Percentiles rank a stretch among this genome's conserved stretches.
Conservation (phyloP, 202 grass and related monocot genomes). For the Carex arenaria region DNA sequence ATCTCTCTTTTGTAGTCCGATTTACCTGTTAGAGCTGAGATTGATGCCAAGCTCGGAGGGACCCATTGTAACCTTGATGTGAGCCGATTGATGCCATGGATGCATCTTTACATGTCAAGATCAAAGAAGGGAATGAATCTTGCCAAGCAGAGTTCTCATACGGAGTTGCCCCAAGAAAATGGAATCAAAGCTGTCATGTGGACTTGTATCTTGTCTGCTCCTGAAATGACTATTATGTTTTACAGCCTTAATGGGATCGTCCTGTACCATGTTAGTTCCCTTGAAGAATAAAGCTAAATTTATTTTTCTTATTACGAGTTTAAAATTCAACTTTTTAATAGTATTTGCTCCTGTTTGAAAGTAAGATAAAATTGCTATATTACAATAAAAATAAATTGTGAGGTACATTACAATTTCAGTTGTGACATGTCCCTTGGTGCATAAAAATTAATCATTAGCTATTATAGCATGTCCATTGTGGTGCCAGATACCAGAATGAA, state of each 20-base stretch:
- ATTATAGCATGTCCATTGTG: background rate
- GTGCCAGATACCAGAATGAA: background rate
- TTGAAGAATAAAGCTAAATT: constrained; percentile 16
- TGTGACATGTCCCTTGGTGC: background rate
- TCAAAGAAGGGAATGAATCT: constrained; percentile 59
- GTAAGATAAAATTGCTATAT: background rate
- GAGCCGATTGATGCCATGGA: constrained; percentile 82
- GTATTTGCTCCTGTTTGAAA: background rate
- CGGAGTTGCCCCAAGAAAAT: constrained; percentile 49
- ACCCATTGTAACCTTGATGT: constrained; percentile 83
- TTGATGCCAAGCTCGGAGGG: constrained; percentile 89
- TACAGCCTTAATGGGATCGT: constrained; percentile 63
- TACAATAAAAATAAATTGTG: background rate
- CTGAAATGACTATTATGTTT: constrained; percentile 82
- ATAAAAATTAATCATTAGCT: background rate
- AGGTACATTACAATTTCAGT: background rate
- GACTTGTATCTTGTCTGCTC: constrained; percentile 78
- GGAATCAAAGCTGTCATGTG: constrained; percentile 63
- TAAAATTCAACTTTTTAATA: background rate
- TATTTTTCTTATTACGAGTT: constrained; percentile 1
- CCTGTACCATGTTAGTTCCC: constrained; percentile 93
- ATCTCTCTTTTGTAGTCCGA: constrained; percentile 42
- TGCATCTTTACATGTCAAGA: constrained; percentile 43
- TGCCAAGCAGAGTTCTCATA: constrained; percentile 37
- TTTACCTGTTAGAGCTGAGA: constrained; percentile 81